Evolutionary conservation across 2,329 filamentous ascomycete genomes (phyloP), one percentile per base, ranked within the genome.

Genomic region (Trichophyton mentagrophytes): DNA sequence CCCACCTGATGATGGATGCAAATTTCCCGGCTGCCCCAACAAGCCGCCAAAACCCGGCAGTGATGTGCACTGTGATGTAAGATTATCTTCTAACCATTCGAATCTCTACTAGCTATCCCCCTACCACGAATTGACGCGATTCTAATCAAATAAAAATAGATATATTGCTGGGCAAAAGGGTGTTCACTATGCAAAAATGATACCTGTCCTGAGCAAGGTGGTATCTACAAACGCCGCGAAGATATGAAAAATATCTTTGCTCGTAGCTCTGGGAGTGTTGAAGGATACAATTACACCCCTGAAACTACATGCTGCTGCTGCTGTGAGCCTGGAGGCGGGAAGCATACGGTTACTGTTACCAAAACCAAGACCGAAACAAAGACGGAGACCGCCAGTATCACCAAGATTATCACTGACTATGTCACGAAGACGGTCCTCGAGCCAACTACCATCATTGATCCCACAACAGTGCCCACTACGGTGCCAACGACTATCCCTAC

Each of bases 361-460:
- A 17, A 59, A 22, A 61, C 58, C 5, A 62, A 61, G 17, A 67
- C 58, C 46, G 65, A 60, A 5, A 61, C 55, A 38, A 58, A 56
- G 36, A 67, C 64, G 55, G 58, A 49, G 38, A 46, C 58, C 2
- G 44, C 8, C 9, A 44, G 20, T 13, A 38, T 56, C 13, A 55
- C 57, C 9, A 57, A 40, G 13, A 13, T 27, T 44, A 59, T 58
- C 33, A 61, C 60, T 30, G 51, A 55, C 25, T 55, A 33, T 20
- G 27, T 55, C 51, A 55, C 57, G 2, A 22, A 25, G 22, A 59
- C 42, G 3, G 44, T 57, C 38, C 22, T 30, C 11, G 22, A 57
- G 8, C 4, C 17, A 57, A 57, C 53, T 38, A 57, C 53, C 8
- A 57, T 57, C 20, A n/a, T 20, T 38, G 53, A 57, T 40, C 20